Evolutionary conservation across 2,329 filamentous ascomycete species (phyloP).

Genomic region (Dothideomycetes sp.): DNA sequence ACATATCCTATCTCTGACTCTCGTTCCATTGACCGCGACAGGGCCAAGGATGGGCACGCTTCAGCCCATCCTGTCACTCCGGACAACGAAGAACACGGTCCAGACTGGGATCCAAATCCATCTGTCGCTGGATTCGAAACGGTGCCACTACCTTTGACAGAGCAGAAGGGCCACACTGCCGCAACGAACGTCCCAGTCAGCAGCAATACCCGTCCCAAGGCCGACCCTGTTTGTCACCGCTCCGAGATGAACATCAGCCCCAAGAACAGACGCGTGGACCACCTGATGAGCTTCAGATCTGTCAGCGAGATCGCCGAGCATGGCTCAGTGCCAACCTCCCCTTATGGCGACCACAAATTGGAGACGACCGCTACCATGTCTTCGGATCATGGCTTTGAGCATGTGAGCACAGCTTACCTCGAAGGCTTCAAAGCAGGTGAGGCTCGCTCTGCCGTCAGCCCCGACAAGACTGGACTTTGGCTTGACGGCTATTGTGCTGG

Average conservation of each 20-base stretch:
- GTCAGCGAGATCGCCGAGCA: constrained; percentile 4
- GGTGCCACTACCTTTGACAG: constrained; percentile 4
- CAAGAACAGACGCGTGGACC: constrained; percentile 12
- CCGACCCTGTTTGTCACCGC: constrained; percentile 13
- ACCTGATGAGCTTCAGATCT: constrained; percentile 3
- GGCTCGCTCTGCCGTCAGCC: constrained; percentile 20
- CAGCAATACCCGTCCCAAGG: not conserved
- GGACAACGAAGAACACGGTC: constrained; percentile 18
- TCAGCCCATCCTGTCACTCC: constrained; percentile 15
- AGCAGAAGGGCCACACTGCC: not conserved
- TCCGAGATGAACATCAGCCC: constrained; percentile 15
- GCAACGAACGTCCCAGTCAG: too few species aligned
- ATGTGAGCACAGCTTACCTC: constrained; percentile 19
- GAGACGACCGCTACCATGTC: not conserved
- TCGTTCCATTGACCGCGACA: not conserved
- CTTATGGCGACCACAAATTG: not conserved
- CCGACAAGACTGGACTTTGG: constrained; percentile 21
- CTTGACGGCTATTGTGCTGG: constrained; percentile 28
- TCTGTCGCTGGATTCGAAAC: constrained; percentile 15
- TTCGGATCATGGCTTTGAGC: not conserved
- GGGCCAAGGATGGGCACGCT: constrained; percentile 3
- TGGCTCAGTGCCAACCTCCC: not conserved
- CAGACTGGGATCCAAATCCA: constrained; percentile 18
- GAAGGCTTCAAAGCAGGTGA: constrained; percentile 27
- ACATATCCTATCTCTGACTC: constrained; percentile 17